A percentile compares a stretch with the other conserved stretches of the same genome.
These are phyloP conservation scores for Magnusiomyces tetraspermus DNA, from an alignment of 1,139 yeast genomes.

Conservation along the genomic window DNA sequence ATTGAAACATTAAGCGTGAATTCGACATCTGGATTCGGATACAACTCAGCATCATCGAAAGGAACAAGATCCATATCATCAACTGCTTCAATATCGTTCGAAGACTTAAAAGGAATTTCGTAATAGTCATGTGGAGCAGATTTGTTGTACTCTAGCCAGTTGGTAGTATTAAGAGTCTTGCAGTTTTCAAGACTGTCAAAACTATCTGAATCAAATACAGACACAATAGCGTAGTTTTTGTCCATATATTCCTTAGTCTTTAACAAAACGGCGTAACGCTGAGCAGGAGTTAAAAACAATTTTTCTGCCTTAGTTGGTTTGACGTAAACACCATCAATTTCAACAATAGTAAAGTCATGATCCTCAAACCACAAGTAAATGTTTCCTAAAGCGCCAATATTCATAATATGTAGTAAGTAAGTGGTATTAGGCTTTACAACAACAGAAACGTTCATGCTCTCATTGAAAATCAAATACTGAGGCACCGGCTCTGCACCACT, in stretches of 20 bases:
- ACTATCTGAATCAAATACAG: slow-evolving; percentile 68
- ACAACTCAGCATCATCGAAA: slow-evolving; percentile 39
- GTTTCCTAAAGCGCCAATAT: slow-evolving; percentile 79
- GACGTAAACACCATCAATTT: slow-evolving; percentile 69
- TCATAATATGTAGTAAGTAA: slow-evolving; percentile 65
- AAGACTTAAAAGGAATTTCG: slow-evolving; percentile 25
- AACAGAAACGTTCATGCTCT: slow-evolving; percentile 64
- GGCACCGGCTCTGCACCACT: slow-evolving; percentile 98
- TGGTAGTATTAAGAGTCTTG: slow-evolving; percentile 59
- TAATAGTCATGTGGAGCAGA: slow-evolving; percentile 41
- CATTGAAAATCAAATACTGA: slow-evolving; percentile 64
- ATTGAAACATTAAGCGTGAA: slow-evolving; percentile 59
- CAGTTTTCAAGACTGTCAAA: slow-evolving; percentile 57
- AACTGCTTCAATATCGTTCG: slow-evolving; percentile 30
- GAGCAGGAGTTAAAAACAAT: slow-evolving; percentile 65
- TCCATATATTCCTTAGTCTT: slow-evolving; percentile 54
- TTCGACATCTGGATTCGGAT: slow-evolving; percentile 56
- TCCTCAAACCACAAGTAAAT: slow-evolving; percentile 81
- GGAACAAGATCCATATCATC: slow-evolving; percentile 63
- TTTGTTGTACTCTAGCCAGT: slow-evolving; percentile 52
- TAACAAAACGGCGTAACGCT: slow-evolving; percentile 65
- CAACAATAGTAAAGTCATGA: slow-evolving; percentile 72
- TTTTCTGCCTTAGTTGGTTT: slow-evolving; percentile 52
- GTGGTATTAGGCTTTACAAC: slow-evolving; percentile 69
- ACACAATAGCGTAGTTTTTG: slow-evolving; percentile 67